Evolutionary conservation across 139 green algal species (phyloP), one percentile per base, ranked within the genome.

Genomic region (Chlamydomonas sp.): DNA sequence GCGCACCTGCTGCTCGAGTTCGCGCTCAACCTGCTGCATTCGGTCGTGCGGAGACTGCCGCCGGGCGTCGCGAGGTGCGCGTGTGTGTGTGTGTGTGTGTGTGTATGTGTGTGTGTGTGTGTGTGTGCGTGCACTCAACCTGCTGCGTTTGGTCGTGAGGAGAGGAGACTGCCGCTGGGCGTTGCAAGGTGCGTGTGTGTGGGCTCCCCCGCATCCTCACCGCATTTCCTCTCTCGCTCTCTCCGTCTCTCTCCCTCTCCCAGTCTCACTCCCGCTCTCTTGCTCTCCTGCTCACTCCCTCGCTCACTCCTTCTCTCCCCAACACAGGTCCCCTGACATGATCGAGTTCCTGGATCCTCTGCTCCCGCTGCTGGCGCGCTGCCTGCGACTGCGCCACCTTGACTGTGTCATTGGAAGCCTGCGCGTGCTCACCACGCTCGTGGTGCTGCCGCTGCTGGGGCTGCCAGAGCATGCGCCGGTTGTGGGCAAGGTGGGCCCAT

Each of bases 1-100:
- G 73, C 90, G 61, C 74, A 90, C 59, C 76, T 97, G 68, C 22
- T 97, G 63, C 71, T 87, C 4, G 83, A 92, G 70, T 90, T 95
- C 71, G 88, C 84, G 3, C 75, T 97, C 33, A 81, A 76, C 54
- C 65, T 96, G 75, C 77, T 96, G 50, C 73, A 81, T 65, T 38
- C 29, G 5, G 24, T 8, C 30, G 35, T 76, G 5, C 37, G 37
- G 24, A 39, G 29, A 6, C 77, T 77, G n/a, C 58, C 74, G 48
- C n/a, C n/a, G n/a, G n/a, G n/a, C n/a, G n/a, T n/a, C n/a, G n/a
- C n/a, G n/a, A n/a, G n/a, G n/a, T n/a, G n/a, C n/a, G n/a, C n/a
- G n/a, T n/a, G n/a, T n/a, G n/a, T n/a, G n/a, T n/a, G n/a, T n/a
- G n/a, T n/a, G n/a, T n/a, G n/a, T n/a, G n/a, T n/a, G n/a, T n/a